A percentile compares a stretch with the other conserved stretches of the same genome.
Evolutionary conservation across 2,329 filamentous ascomycete species (phyloP).

Genomic region (Fusarium chlamydosporum): DNA sequence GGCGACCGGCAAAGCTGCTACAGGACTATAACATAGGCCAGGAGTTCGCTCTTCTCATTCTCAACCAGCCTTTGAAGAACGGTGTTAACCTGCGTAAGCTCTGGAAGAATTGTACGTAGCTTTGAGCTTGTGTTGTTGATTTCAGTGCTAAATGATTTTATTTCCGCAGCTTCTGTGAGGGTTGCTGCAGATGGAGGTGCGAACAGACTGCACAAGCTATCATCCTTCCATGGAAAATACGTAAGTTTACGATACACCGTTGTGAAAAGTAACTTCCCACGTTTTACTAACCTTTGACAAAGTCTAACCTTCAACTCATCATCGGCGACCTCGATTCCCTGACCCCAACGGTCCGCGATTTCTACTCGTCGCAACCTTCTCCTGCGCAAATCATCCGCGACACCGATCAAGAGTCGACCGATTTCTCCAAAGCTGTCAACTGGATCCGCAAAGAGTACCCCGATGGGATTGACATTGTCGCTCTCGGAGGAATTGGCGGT

Average conservation of each 20-base stretch:
- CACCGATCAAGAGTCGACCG: constrained; percentile 87
- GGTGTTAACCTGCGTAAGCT: constrained; percentile 63
- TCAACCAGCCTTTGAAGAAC: constrained; percentile 66
- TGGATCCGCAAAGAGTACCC: constrained; percentile 64
- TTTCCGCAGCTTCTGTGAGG: constrained; percentile 69
- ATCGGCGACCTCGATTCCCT: constrained; percentile 95
- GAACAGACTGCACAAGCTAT: constrained; percentile 75
- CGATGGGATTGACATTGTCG: constrained; percentile 73
- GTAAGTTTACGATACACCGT: constrained; percentile 52
- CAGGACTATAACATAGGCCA: constrained; percentile 53
- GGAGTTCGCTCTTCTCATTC: constrained; percentile 63
- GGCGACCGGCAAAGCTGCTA: constrained; percentile 58
- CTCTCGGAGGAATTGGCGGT: constrained; percentile 87
- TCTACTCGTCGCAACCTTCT: constrained; percentile 70
- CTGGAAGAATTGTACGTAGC: constrained; percentile 63
- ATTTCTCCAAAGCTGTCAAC: constrained; percentile 86
- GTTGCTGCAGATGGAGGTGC: constrained; percentile 94
- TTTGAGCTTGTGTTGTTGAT: constrained; percentile 1
- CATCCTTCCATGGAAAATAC: constrained; percentile 60
- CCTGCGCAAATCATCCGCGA: constrained; percentile 76
- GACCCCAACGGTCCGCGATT: constrained; percentile 69
- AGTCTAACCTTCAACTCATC: constrained; percentile 77
- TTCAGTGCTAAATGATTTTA: constrained; percentile 34
- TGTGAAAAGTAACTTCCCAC: not conserved
- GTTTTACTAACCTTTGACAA: constrained; percentile 15